Base-by-base conservation (phyloP, 2,329 filamentous ascomycete genomes). In the Trichophyton simii region DNA sequence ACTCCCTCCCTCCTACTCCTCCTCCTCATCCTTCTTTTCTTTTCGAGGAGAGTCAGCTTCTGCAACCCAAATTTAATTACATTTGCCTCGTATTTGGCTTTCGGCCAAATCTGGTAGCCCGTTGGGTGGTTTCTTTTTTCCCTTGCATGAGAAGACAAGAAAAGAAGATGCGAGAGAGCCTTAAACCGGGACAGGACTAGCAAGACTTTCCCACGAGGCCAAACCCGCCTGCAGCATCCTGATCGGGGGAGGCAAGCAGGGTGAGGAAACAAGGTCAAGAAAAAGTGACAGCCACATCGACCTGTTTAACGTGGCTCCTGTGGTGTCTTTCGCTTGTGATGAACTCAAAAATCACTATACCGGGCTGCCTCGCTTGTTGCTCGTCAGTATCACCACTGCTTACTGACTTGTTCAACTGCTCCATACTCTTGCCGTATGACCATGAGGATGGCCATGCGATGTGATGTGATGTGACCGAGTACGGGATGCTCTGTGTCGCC, bases 141-240 rank as follows among this genome's bases (percentile, higher is more conserved):
- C 41, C n/a, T 44, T 44, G 15, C n/a, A n/a, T 44, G 34, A 13
- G 34, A 38, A 13, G 8, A 38, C 34, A 38, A 22, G 11, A 48
- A 48, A 25, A 48, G 18, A 52, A 28, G 22, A 52, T 52, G 46
- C 46, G 46, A 52, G 46, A 28, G 46, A 25, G 46, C 46, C 46
- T 52, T 52, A 52, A 44, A 52, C 46, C 46, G 22, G 28, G 31
- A 55, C 31, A 20, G 52, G 52, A 55, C 52, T 55, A 55, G 28
- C 52, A 55, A 15, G 31, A 8, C 34, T 55, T 20, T 55, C 31
- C 52, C 52, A 55, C 52, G 52, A 34, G 52, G 31, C 28, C 22
- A 52, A 38, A 44, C 41, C 52, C 52, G 52, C 28, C 52, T 55
- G 22, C 25, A 55, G 52, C 52, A 55, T 55, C 52, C 52, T 55